phyloP scores from a whole-genome alignment of 352 stramenopile genomes.

The Phytopythium aichiense region DNA sequence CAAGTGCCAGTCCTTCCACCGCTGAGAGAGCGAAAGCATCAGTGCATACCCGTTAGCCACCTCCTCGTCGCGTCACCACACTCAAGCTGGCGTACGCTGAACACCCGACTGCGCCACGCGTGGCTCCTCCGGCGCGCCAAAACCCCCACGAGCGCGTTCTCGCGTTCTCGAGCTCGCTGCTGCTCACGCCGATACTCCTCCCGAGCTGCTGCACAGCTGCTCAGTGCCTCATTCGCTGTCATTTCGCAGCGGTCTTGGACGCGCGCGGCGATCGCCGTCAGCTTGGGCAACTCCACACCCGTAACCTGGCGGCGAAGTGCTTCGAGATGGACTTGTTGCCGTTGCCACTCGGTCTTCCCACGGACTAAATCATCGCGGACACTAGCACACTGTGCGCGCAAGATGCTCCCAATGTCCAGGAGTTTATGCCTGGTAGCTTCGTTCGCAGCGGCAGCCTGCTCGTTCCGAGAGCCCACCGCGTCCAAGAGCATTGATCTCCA shows the following conservation, averaged over 20 bases:
- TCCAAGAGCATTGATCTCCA: constrained; percentile 21
- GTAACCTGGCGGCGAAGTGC: constrained; percentile 18
- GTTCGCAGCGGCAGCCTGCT: background rate
- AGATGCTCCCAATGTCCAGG: background rate
- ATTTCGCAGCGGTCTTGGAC: constrained; percentile 20
- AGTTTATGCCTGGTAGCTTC: background rate
- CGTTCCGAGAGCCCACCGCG: background rate
- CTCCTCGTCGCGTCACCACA: background rate
- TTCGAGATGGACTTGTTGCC: constrained; percentile 4
- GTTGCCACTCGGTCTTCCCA: background rate
- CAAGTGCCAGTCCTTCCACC: constrained; percentile 54
- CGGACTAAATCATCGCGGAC: background rate
- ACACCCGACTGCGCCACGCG: constrained; percentile 11
- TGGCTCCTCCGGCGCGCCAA: background rate
- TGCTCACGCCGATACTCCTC: background rate
- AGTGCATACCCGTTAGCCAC: background rate
- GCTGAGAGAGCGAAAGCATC: constrained; percentile 9
- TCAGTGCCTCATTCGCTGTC: constrained; percentile 16
- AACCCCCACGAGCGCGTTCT: background rate
- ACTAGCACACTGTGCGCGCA: background rate
- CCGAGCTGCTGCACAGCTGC: constrained; percentile 1
- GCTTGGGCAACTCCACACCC: constrained; percentile 12
- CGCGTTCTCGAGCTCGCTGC: background rate
- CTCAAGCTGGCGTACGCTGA: constrained; percentile 10
- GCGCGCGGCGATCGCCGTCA: constrained; percentile 3